Evolutionary conservation across 2,329 filamentous ascomycete genomes (phyloP).

Genomic region (Xylaria digitata): DNA sequence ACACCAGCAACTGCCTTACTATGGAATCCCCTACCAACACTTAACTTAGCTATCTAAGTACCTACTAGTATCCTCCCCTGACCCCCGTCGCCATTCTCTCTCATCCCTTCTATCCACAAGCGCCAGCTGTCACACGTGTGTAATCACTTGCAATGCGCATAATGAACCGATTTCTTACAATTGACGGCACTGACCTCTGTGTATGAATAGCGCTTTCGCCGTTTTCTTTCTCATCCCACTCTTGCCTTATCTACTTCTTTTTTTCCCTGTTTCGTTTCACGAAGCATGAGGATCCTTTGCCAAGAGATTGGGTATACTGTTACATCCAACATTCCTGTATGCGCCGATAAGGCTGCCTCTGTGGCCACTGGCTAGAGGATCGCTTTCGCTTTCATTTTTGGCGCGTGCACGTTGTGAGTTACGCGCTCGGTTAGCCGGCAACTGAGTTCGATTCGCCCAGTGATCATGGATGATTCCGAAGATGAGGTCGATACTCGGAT

Average conservation of each 20-base stretch:
- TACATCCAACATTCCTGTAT: neutral
- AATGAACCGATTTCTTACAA: constrained; percentile 22
- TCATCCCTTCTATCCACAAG: constrained; percentile 4
- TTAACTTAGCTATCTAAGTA: neutral
- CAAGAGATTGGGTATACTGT: constrained; percentile 6
- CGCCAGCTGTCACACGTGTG: constrained; percentile 32
- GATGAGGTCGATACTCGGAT: constrained; percentile 55
- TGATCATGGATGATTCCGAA: constrained; percentile 40
- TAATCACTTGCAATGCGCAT: constrained; percentile 29
- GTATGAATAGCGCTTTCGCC: constrained; percentile 18
- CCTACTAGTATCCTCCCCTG: constrained; percentile 8
- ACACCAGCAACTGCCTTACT: neutral
- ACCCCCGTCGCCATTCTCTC: constrained; percentile 1
- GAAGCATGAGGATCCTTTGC: constrained; percentile 16
- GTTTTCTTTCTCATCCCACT: constrained; percentile 13
- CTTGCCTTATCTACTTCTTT: constrained; percentile 16
- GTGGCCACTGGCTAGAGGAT: constrained; percentile 6
- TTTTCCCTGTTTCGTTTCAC: constrained; percentile 15
- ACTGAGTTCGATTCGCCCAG: constrained; percentile 7
- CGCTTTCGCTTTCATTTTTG: constrained; percentile 10
- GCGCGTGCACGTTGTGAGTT: constrained; percentile 21
- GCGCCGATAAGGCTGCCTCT: constrained; percentile 7
- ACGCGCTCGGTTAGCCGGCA: constrained; percentile 5
- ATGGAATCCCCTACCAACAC: constrained; percentile 26
- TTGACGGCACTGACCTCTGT: constrained; percentile 26